Evolutionary conservation across 495 filamentous ascomycete species (phyloP).

Genomic region (Penicillium alfredii): DNA sequence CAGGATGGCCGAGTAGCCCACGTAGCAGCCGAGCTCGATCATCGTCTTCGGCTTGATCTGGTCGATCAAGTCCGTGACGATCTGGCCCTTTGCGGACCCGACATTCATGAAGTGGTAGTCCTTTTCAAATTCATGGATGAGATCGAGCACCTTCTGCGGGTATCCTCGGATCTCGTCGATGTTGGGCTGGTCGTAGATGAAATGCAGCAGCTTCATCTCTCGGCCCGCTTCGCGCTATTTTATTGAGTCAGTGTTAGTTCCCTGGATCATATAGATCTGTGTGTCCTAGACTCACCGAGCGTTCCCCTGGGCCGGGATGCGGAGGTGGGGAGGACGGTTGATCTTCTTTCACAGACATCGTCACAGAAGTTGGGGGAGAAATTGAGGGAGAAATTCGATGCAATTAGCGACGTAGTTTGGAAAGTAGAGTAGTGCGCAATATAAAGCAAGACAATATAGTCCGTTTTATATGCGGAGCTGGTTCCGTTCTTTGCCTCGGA

Average conservation of each 20-base stretch:
- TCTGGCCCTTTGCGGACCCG: constrained; percentile 63
- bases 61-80: constrained; percentile 58
- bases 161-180: constrained; percentile 55
- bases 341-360: too few species aligned
- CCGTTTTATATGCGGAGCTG: too few species aligned
- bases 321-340: constrained; percentile 2
- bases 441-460: too few species aligned
- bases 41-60: constrained; percentile 59
- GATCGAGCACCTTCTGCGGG: constrained; percentile 55
- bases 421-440: too few species aligned
- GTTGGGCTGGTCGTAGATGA: constrained; percentile 54
- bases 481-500: too few species aligned
- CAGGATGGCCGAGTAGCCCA: constrained; percentile 72
- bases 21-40: constrained; percentile 77
- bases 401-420: too few species aligned
- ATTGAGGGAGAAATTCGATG: too few species aligned
- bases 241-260: not conserved
- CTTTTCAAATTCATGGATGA: constrained; percentile 66
- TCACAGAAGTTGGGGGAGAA: too few species aligned
- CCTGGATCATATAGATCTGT: not conserved
- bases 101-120: constrained; percentile 72
- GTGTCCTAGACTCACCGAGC: constrained; percentile 3
- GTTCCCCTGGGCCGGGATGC: constrained; percentile 8
- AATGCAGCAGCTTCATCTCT: constrained; percentile 67
- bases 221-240: constrained; percentile 54